These are phyloP conservation scores for Tuber borchii DNA, from an alignment of 495 filamentous ascomycete genomes.

Conservation along the genomic window DNA sequence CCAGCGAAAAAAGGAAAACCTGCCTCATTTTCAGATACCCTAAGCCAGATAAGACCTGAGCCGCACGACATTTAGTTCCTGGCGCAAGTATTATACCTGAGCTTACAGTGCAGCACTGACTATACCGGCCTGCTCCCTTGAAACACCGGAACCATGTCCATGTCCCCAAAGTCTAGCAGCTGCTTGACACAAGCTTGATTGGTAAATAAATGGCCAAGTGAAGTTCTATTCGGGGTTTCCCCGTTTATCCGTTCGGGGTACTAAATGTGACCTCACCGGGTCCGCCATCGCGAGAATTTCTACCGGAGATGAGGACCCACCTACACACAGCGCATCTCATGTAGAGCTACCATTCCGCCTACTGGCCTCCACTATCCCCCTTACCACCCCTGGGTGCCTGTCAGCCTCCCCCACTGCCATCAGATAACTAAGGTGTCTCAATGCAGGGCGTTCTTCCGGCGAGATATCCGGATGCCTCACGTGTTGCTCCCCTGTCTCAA, in stretches of 20 bases:
- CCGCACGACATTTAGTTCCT: not conserved
- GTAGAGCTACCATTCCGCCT: not conserved
- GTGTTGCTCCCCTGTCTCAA: not conserved
- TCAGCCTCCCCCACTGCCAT: not conserved
- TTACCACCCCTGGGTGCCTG: not conserved
- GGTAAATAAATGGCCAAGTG: not conserved
- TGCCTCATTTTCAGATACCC: no score
- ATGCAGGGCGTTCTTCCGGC: not conserved
- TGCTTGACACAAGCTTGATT: not conserved
- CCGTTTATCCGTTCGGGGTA: not conserved
- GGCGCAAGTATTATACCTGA: not conserved
- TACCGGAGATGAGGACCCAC: not conserved
- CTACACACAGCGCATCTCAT: not conserved
- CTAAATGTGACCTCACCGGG: not conserved
- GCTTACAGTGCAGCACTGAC: not conserved
- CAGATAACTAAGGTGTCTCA: not conserved
- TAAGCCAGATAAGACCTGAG: not conserved
- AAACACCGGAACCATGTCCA: slow-evolving; percentile 3
- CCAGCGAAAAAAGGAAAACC: no score
- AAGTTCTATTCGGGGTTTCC: not conserved
- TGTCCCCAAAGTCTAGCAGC: not conserved
- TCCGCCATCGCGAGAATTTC: not conserved
- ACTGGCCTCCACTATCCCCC: not conserved
- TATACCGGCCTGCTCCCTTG: not conserved
- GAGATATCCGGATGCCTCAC: not conserved